Base-by-base conservation (phyloP, 2,329 filamentous ascomycete genomes). In the Exophiala alcalophila region DNA sequence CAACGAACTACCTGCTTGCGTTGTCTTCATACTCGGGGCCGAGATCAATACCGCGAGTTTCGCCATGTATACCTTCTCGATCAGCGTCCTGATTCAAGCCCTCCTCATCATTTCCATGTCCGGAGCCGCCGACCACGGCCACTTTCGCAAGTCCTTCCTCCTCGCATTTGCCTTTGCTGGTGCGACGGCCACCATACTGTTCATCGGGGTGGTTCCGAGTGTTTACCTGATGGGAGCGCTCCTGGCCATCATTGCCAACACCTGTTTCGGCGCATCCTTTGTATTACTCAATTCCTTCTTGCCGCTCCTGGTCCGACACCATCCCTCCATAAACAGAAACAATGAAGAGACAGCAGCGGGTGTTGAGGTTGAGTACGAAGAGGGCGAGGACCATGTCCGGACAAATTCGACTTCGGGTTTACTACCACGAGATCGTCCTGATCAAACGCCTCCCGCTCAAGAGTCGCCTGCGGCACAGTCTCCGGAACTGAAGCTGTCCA, bases 1-100 rank as follows among this genome's bases (percentile, higher is more conserved):
- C 28, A 50, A 50, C 14, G 50, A 54, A 33, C 47, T 48, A 47
- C 55, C 45, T 31, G 47, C 53, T 62, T 98, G 92, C 61, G 72
- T 97, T 47, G 80, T 97, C 46, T 79, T 83, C 52, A 72, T 97
- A 4, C 69, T 94, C 16, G 91, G 91, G 4, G 65, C 85, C 47
- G 83, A 94, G 59, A 83, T 98, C 68, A 97, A 97, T 65, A 96
- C 91, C 1, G 90, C 91, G 24, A 94, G 86, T 64, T 96, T 97
- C 64, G 91, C 89, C 62, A 94, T 97, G 88, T 97, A 97, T 67
- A 96, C 89, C 2, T 98, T 98, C 66, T 94, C 89, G 44, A 72
- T 94, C 59, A 94, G 87, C 61, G 92, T 98, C 1, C 66, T 96
- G 14, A 65, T 96, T 8, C 92, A 98, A 63, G 86, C 90, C 1